Conservation (phyloP, 23 red algal genomes). For the Gracilaria vermiculophylla region DNA sequence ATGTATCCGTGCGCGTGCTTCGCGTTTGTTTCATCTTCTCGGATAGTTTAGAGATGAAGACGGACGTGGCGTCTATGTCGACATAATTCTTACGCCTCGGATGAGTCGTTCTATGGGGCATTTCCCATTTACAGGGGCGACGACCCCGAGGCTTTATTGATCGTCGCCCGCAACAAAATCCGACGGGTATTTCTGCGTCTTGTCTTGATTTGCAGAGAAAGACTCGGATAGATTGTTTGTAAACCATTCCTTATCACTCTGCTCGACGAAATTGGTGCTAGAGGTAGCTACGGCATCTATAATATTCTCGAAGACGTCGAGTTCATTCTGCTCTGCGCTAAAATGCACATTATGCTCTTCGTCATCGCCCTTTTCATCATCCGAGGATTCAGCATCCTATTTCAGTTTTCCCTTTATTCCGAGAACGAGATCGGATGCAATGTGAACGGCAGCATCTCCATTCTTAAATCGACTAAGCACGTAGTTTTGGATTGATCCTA, state of each 20-base stretch:
- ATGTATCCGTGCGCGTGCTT: background rate
- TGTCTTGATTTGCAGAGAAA: background rate
- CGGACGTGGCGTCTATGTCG: background rate
- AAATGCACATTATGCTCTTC: background rate
- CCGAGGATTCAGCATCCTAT: background rate
- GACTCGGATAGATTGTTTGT: slow-evolving; percentile 8
- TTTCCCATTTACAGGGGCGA: background rate
- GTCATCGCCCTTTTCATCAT: background rate
- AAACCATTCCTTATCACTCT: background rate
- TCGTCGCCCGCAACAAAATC: background rate
- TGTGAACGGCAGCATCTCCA: slow-evolving; percentile 40
- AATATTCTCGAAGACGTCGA: background rate
- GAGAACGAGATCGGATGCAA: slow-evolving; percentile 17
- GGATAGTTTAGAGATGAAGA: background rate
- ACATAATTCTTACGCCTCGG: background rate
- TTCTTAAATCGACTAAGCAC: background rate
- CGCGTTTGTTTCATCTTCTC: background rate
- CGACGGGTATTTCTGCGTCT: background rate
- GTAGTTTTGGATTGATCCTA: slow-evolving; percentile 1
- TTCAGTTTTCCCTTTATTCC: background rate
- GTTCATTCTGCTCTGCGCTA: background rate
- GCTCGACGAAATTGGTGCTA: background rate
- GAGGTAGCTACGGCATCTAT: background rate
- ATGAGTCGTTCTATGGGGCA: background rate
- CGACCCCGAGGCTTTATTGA: background rate